Evolutionary conservation across 768 basidiomycete genomes (phyloP).

Genomic region (Lactarius evosmus): DNA sequence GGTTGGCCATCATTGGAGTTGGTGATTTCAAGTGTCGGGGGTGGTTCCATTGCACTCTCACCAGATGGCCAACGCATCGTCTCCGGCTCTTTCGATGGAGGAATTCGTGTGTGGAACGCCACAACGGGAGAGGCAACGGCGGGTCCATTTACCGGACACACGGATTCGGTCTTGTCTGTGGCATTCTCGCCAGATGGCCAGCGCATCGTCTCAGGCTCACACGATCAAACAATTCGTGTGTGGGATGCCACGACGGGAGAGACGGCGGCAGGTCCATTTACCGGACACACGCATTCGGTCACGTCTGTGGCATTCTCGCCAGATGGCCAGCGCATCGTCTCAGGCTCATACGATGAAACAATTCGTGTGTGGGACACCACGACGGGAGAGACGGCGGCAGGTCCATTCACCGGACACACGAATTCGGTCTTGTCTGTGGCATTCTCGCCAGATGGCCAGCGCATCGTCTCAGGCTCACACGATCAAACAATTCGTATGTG

Average conservation of each 20-base stretch:
- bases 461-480: too few relatives aligned
- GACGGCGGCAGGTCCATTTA: neutral
- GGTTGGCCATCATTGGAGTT: neutral
- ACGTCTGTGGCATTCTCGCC: too few relatives aligned
- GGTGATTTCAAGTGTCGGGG: neutral
- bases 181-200: neutral
- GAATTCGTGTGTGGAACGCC: neutral
- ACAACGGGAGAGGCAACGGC: neutral
- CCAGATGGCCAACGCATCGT: neutral
- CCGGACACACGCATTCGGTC: too few relatives aligned
- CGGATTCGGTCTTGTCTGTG: neutral
- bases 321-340: too few relatives aligned
- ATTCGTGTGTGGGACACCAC: too few relatives aligned
- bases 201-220: neutral
- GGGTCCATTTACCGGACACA: neutral
- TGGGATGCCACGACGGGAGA: neutral
- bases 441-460: too few relatives aligned
- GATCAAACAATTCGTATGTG: too few relatives aligned
- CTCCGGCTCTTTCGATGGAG: neutral
- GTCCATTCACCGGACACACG: too few relatives aligned
- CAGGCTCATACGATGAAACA: too few relatives aligned
- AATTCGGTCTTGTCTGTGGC: too few relatives aligned
- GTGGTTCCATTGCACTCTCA: neutral
- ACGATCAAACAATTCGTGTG: neutral
- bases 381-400: too few relatives aligned